Evolutionary conservation across 2,329 filamentous ascomycete species (phyloP).

Genomic region (Fusarium circinatum): DNA sequence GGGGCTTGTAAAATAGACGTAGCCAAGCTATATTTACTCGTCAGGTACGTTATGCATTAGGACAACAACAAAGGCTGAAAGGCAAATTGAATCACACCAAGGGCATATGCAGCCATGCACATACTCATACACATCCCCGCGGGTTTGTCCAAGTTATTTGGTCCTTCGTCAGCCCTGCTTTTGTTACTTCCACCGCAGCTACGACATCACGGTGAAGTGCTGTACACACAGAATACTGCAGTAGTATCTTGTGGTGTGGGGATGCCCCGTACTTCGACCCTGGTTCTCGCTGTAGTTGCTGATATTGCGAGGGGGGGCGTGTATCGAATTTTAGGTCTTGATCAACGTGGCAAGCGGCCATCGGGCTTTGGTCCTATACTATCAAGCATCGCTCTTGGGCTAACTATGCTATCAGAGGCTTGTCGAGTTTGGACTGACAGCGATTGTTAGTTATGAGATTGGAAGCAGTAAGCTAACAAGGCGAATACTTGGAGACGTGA

Average conservation of each 20-base stretch:
- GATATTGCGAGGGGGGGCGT: constrained; percentile 35
- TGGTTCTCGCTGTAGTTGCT: constrained; percentile 30
- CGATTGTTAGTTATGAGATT: neutral
- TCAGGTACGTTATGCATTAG: constrained; percentile 19
- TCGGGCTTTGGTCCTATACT: constrained; percentile 23
- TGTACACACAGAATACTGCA: constrained; percentile 33
- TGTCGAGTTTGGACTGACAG: neutral
- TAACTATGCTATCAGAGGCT: neutral
- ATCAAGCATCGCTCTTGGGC: neutral
- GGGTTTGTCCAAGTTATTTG: constrained; percentile 30
- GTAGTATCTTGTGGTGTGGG: constrained; percentile 41
- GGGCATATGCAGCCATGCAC: constrained; percentile 25
- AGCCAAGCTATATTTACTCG: constrained; percentile 15
- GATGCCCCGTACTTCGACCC: constrained; percentile 34
- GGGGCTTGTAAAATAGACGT: neutral
- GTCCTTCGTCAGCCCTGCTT: constrained; percentile 35
- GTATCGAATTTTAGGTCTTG: constrained; percentile 35
- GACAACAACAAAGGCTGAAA: constrained; percentile 27
- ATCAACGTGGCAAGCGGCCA: constrained; percentile 51
- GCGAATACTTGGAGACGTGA: neutral
- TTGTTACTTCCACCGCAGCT: constrained; percentile 27
- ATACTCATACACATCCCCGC: constrained; percentile 26
- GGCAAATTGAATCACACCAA: constrained; percentile 24
- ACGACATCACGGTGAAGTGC: constrained; percentile 32
- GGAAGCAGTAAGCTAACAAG: neutral